Conservation (phyloP, 768 basidiomycete species). For the Vararia minispora region DNA sequence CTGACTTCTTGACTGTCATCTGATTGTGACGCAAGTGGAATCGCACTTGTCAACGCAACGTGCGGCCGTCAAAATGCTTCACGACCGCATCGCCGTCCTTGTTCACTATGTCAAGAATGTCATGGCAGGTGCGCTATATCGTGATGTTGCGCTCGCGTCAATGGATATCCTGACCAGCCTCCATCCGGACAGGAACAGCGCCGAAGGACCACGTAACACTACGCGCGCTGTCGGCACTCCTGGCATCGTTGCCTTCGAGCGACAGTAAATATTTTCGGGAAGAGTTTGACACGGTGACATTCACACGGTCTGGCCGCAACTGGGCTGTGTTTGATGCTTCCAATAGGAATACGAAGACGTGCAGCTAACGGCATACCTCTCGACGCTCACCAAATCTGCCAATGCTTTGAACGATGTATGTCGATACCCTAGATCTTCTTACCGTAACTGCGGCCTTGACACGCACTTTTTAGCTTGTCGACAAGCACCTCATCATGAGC, state of each 20-base stretch:
- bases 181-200: slow-evolving; percentile 46
- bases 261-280: slow-evolving; percentile 74
- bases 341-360: slow-evolving; percentile 91
- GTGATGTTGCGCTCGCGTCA: background rate
- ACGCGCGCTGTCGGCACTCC: slow-evolving; percentile 73
- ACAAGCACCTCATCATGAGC: slow-evolving; percentile 59
- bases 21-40: slow-evolving; percentile 48
- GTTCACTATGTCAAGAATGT: slow-evolving; percentile 79
- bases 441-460: slow-evolving; percentile 4
- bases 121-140: slow-evolving; percentile 50
- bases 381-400: slow-evolving; percentile 80
- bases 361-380: slow-evolving; percentile 82
- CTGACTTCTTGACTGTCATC: slow-evolving; percentile 1
- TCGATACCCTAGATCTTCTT: slow-evolving; percentile 4
- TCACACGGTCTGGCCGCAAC: background rate
- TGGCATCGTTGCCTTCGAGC: slow-evolving; percentile 82
- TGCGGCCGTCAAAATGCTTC: slow-evolving; percentile 93
- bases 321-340: background rate
- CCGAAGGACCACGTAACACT: slow-evolving; percentile 69
- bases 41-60: slow-evolving; percentile 86
- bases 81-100: slow-evolving; percentile 79
- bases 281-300: slow-evolving; percentile 74
- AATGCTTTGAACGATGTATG: slow-evolving; percentile 83
- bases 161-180: slow-evolving; percentile 1
- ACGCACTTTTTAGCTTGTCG: slow-evolving; percentile 48